A percentile compares a stretch with the other conserved stretches of the same genome.
phyloP scores from a whole-genome alignment of 2,329 filamentous ascomycete species.

The Cercospora sesami region DNA sequence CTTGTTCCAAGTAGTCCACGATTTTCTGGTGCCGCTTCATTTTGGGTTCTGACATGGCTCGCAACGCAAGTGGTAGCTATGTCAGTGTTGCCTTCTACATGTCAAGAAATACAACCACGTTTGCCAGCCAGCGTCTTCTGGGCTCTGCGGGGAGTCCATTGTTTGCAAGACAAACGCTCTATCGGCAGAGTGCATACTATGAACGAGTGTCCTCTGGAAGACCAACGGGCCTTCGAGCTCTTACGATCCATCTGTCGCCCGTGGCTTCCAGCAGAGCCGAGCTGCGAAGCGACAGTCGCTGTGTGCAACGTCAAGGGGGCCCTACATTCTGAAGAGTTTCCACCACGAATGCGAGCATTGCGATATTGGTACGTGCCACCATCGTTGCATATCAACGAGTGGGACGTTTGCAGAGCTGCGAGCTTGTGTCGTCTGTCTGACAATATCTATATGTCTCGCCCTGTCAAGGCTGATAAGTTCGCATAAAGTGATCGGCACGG shows the following conservation, averaged over 20 bases:
- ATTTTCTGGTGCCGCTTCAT: slow-evolving; percentile 4
- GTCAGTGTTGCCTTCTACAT: background rate
- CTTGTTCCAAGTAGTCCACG: slow-evolving; percentile 10
- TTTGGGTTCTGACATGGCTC: background rate
- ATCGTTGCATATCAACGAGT: background rate
- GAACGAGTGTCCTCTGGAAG: background rate
- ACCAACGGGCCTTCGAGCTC: background rate
- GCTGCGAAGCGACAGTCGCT: background rate
- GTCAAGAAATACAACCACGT: background rate
- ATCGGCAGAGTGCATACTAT: background rate
- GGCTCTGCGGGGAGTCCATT: background rate
- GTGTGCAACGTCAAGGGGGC: background rate
- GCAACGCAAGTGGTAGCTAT: background rate
- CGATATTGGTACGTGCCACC: background rate
- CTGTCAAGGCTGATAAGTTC: background rate
- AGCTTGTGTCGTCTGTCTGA: background rate
- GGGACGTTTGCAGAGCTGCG: background rate
- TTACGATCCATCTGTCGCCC: background rate
- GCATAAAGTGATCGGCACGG: background rate
- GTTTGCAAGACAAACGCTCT: background rate
- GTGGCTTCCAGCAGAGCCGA: background rate
- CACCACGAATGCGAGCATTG: background rate
- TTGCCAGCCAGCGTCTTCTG: background rate
- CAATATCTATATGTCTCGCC: background rate
- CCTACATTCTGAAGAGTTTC: background rate